phyloP scores from a whole-genome alignment of 768 basidiomycete genomes.

The Phlebiopsis flavidoalba region DNA sequence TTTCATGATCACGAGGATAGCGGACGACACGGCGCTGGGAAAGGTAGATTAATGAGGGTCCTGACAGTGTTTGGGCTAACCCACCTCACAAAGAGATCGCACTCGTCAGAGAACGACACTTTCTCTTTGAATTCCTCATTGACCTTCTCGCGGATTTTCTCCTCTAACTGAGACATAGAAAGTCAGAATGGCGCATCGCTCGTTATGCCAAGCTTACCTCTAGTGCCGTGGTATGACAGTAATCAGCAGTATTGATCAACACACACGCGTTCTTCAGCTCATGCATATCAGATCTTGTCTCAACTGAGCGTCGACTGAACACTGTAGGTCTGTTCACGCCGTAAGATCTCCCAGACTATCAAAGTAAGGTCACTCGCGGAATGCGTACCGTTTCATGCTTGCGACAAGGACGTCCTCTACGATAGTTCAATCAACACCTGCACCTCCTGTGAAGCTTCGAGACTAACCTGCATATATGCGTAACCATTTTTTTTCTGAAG shows the following conservation, averaged over 20 bases:
- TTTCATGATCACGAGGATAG: constrained; percentile 72
- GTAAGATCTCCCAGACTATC: neutral
- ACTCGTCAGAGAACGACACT: constrained; percentile 77
- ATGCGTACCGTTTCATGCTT: constrained; percentile 62
- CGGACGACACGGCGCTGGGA: constrained; percentile 74
- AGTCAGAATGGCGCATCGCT: neutral
- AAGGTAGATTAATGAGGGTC: neutral
- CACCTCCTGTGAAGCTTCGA: constrained; percentile 4
- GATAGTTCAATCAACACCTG: neutral
- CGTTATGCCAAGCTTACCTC: constrained; percentile 45
- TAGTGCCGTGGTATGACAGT: constrained; percentile 86
- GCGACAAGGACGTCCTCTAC: constrained; percentile 83
- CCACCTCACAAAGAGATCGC: constrained; percentile 86
- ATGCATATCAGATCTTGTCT: constrained; percentile 69
- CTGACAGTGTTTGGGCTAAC: constrained; percentile 10
- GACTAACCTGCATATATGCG: constrained; percentile 81
- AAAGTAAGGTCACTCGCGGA: neutral
- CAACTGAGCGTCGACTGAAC: constrained; percentile 60
- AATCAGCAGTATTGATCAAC: constrained; percentile 96
- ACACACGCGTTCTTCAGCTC: constrained; percentile 81
- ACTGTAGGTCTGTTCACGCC: neutral
- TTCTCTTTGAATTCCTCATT: constrained; percentile 71
- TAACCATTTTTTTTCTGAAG: constrained; percentile 96
- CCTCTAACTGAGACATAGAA: constrained; percentile 64
- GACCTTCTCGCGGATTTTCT: constrained; percentile 83